Evolutionary conservation across 176 grass and related monocot genomes (phyloP).

Genomic region (Pontederia paniculata): DNA sequence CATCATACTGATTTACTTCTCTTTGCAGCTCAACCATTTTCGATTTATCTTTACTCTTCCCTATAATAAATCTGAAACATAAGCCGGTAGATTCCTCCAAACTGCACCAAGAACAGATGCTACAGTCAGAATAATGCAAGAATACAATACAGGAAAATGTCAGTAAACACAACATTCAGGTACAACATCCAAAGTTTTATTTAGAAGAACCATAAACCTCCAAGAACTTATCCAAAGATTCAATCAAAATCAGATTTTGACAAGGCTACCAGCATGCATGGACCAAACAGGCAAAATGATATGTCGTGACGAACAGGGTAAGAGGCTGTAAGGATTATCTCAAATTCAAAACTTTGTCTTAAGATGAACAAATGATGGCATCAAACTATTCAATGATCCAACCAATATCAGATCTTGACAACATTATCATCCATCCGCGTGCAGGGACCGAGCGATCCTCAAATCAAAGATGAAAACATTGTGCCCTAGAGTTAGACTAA

Average conservation of each 20-base stretch:
- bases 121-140: not conserved
- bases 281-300: no score
- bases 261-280: no score
- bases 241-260: not conserved
- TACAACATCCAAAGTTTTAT: not conserved
- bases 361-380: not conserved
- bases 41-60: slow-evolving; percentile 70
- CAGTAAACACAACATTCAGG: not conserved
- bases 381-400: not conserved
- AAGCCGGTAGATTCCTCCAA: slow-evolving; percentile 87
- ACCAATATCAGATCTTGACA: not conserved
- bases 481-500: slow-evolving; percentile 24
- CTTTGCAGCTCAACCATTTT: slow-evolving; percentile 79
- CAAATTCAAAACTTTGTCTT: slow-evolving; percentile 2
- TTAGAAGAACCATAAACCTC: no score
- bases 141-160: not conserved
- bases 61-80: slow-evolving; percentile 83
- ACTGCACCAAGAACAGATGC: slow-evolving; percentile 22
- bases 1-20: slow-evolving; percentile 87
- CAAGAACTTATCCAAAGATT: not conserved
- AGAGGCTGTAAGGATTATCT: not conserved
- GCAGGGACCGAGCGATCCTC: not conserved
- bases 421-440: not conserved
- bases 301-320: no score
- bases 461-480: not conserved